Percentiles rank a stretch among this genome's conserved stretches.
These are phyloP conservation scores for Rutstroemia sp. DNA, from an alignment of 2,329 filamentous ascomycete genomes.

Conservation along the genomic window DNA sequence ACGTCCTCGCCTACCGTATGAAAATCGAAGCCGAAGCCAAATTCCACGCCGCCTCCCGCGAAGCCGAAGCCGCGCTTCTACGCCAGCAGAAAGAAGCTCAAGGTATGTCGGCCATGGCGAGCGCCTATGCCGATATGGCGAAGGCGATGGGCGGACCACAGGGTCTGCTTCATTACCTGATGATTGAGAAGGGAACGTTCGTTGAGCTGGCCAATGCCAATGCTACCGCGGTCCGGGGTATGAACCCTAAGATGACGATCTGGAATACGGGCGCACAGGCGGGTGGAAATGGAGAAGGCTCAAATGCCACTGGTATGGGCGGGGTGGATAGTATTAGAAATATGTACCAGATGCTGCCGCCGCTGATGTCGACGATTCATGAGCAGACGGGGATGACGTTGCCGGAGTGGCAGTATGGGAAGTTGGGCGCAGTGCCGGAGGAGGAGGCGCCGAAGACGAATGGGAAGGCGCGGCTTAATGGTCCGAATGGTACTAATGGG, in stretches of 20 bases:
- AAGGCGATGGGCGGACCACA: conserved; percentile 70
- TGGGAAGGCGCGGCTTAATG: conserved; percentile 11
- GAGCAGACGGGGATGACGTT: conserved; percentile 81
- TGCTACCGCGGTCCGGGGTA: conserved; percentile 63
- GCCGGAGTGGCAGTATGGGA: conserved; percentile 67
- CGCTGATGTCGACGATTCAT: conserved; percentile 76
- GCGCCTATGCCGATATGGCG: conserved; percentile 68
- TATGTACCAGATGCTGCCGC: conserved; percentile 72
- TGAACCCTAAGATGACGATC: conserved; percentile 83
- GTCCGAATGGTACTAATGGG: not conserved
- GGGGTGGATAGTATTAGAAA: conserved; percentile 62
- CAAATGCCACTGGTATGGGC: conserved; percentile 37
- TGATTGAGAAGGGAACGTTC: conserved; percentile 79
- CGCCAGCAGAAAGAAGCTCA: conserved; percentile 67
- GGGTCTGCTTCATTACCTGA: conserved; percentile 75
- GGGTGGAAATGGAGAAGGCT: conserved; percentile 22
- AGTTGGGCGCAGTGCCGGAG: conserved; percentile 28
- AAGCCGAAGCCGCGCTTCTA: conserved; percentile 53
- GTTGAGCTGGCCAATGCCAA: conserved; percentile 73
- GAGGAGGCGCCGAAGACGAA: conserved; percentile 20
- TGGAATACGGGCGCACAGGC: conserved; percentile 68
- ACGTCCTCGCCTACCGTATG: conserved; percentile 41
- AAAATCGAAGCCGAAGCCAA: conserved; percentile 35
- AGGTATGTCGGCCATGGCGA: conserved; percentile 68
- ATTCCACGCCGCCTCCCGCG: conserved; percentile 33